Evolutionary conservation across 805 yeast genomes (phyloP), one percentile per base, ranked within the genome.

Genomic region (Ogataea ramenticola): DNA sequence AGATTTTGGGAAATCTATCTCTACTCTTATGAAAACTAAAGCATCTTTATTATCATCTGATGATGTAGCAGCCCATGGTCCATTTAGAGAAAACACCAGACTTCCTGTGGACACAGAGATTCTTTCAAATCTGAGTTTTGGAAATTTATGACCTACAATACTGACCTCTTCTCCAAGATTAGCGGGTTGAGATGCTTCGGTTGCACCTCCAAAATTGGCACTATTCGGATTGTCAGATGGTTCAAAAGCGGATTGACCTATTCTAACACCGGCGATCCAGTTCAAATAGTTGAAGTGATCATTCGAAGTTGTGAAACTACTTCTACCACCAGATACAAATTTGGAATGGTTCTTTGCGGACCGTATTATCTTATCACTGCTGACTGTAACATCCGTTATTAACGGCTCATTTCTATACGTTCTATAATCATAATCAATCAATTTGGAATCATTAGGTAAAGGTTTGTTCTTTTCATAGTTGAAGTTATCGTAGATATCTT

Each of bases 131-230:
- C 81, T 67, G 3, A 93, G 74, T 52, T 84, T 87, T 1, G 96
- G 96, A 58, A 90, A 89, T 53, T 86, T 86, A 52, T 83, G 89
- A 2, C 96, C 95, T 7, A 89, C 88, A 16, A 77, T 69, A 49
- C 95, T 83, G 1, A 93, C 89, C 61, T 91, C 99, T 61, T 90
- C 96, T 7, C 96, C 96, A 22, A 91, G 62, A 55, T 87, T 88
- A 21, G 81, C 65, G 0, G 80, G 76, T 49, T 63, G 66, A 4
- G 52, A 33, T 38, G 44, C 47, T 27, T 52, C 61, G 17, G 64
- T 68, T 21, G 65, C 66, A 38, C 64, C 68, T 20, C 65, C 67
- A 41, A 66, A 61, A 1, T 59, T 54, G 42, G 61, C 57, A 36
- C 63, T 66, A 29, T 71, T 62, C 0, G 71, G 66, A 38, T 57